phyloP scores from a whole-genome alignment of 768 basidiomycete genomes.

The Tulasnella sp. region DNA sequence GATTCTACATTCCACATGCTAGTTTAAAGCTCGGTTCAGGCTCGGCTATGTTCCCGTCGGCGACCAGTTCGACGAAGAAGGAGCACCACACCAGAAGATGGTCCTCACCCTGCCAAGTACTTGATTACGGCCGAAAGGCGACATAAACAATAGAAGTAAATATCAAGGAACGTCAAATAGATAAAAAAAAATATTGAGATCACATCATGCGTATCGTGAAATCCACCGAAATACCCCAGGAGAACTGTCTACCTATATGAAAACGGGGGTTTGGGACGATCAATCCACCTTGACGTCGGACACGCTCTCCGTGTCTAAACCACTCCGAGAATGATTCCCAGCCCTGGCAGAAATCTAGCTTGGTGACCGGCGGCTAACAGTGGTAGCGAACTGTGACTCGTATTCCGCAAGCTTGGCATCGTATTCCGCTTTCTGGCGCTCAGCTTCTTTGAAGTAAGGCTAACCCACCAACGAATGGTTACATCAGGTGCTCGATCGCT shows the following conservation, averaged over 20 bases:
- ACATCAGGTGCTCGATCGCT: background rate
- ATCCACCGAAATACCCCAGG: background rate
- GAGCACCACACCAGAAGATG: constrained; percentile 83
- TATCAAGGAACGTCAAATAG: background rate
- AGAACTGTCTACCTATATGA: background rate
- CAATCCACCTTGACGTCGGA: background rate
- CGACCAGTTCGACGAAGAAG: constrained; percentile 70
- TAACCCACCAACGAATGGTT: constrained; percentile 30
- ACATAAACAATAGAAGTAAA: background rate
- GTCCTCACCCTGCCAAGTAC: constrained; percentile 28
- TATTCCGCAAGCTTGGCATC: constrained; percentile 78
- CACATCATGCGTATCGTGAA: background rate
- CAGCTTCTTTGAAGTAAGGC: constrained; percentile 90
- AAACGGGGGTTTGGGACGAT: background rate
- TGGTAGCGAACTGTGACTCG: constrained; percentile 45
- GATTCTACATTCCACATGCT: constrained; percentile 10
- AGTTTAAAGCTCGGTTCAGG: constrained; percentile 12
- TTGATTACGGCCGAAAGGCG: background rate
- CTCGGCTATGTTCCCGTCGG: constrained; percentile 35
- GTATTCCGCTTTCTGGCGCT: constrained; percentile 92
- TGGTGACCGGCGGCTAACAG: background rate
- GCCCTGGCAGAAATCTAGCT: background rate
- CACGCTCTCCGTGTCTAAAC: background rate
- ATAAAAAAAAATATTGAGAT: background rate
- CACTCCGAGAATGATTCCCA: background rate